Evolutionary conservation across 495 filamentous ascomycete genomes (phyloP).

Genomic region (Peziza echinospora): DNA sequence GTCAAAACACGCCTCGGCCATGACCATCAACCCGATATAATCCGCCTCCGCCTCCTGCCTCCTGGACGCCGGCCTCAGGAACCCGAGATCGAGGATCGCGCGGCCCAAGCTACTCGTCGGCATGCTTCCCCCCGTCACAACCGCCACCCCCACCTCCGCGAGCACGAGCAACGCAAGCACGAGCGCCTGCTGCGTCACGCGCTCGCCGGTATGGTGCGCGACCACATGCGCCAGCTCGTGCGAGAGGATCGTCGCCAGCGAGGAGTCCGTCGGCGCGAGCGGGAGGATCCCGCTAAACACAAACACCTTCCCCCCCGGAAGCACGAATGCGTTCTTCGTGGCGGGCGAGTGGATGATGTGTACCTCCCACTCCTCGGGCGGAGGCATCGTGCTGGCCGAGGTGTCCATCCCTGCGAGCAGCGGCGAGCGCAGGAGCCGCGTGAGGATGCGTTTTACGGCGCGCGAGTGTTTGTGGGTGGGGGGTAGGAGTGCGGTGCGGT

Average conservation of each 20-base stretch:
- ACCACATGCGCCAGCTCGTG: slow-evolving; percentile 93
- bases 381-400: no score
- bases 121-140: slow-evolving; percentile 41
- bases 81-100: slow-evolving; percentile 36
- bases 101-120: slow-evolving; percentile 37
- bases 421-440: no score
- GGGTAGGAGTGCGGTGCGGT: slow-evolving; percentile 28
- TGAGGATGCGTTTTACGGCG: slow-evolving; percentile 46
- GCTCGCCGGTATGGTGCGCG: slow-evolving; percentile 38
- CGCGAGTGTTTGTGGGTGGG: slow-evolving; percentile 28
- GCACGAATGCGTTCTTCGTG: slow-evolving; percentile 62
- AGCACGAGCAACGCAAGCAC: slow-evolving; percentile 31
- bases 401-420: no score
- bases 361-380: slow-evolving; percentile 74
- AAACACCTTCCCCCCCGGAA: slow-evolving; percentile 86
- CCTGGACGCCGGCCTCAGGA: slow-evolving; percentile 47
- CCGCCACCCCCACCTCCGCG: slow-evolving; percentile 30
- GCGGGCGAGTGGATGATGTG: slow-evolving; percentile 49
- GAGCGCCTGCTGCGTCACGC: slow-evolving; percentile 25
- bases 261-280: slow-evolving; percentile 10
- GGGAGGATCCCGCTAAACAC: slow-evolving; percentile 34
- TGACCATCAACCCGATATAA: slow-evolving; percentile 62
- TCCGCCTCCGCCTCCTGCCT: slow-evolving; percentile 50
- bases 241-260: slow-evolving; percentile 63
- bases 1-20: slow-evolving; percentile 26